These are phyloP conservation scores for Yueomyces sp. DNA, from an alignment of 1,139 yeast species.

Conservation along the genomic window DNA sequence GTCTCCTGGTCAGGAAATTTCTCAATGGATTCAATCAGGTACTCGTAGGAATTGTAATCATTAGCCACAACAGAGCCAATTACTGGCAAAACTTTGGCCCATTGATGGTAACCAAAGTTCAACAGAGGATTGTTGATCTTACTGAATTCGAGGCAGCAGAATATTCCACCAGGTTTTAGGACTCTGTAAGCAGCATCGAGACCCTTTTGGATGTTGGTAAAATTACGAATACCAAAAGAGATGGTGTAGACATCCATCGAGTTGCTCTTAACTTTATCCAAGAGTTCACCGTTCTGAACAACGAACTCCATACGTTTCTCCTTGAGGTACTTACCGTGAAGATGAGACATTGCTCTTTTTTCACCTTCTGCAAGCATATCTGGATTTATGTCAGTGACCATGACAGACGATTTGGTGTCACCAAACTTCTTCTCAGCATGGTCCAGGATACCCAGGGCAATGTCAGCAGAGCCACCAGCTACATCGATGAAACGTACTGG, in stretches of 20 bases:
- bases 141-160: constrained; percentile 90
- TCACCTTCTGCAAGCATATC: constrained; percentile 94
- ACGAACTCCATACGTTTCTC: constrained; percentile 60
- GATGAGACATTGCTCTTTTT: constrained; percentile 38
- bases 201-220: constrained; percentile 89
- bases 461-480: constrained; percentile 98
- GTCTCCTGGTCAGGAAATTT: constrained; percentile 87
- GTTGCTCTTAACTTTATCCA: constrained; percentile 72
- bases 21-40: constrained; percentile 85
- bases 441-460: constrained; percentile 87
- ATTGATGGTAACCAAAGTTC: constrained; percentile 69
- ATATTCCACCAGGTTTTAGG: constrained; percentile 96
- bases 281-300: constrained; percentile 86
- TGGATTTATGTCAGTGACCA: constrained; percentile 86
- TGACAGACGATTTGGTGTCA: constrained; percentile 70
- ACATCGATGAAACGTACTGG: constrained; percentile 87
- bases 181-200: constrained; percentile 88
- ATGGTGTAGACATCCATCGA: constrained; percentile 93
- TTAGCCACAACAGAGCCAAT: constrained; percentile 94
- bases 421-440: constrained; percentile 75
- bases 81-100: constrained; percentile 79
- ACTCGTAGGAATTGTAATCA: constrained; percentile 91
- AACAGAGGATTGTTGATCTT: constrained; percentile 75
- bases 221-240: constrained; percentile 94
- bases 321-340: constrained; percentile 35